These are phyloP conservation scores for Trichothecium sympodiale DNA, from an alignment of 2,329 filamentous ascomycete species.

Conservation along the genomic window DNA sequence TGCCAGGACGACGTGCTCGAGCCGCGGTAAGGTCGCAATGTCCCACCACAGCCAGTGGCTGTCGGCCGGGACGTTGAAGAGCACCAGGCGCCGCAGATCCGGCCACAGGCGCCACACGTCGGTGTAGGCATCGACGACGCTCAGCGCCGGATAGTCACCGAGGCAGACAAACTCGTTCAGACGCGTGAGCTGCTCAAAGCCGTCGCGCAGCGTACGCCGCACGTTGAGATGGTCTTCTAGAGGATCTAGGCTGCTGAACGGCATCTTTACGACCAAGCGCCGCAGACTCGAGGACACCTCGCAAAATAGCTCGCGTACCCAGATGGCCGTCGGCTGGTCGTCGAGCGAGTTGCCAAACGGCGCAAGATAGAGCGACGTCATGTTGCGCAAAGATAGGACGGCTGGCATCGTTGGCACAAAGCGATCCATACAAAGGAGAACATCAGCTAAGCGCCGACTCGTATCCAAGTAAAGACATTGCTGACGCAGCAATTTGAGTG, in stretches of 20 bases:
- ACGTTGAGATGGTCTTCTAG: conserved; percentile 29
- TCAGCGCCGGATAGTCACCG: conserved; percentile 32
- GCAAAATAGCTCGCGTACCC: conserved; percentile 30
- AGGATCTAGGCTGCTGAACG: conserved; percentile 29
- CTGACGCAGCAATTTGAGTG: conserved; percentile 29
- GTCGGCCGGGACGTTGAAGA: conserved; percentile 28
- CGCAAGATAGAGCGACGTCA: conserved; percentile 29
- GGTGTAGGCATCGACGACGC: conserved; percentile 17
- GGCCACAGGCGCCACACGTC: conserved; percentile 33
- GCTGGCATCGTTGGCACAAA: conserved; percentile 17
- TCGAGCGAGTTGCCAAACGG: conserved; percentile 25
- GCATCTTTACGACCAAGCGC: conserved; percentile 36
- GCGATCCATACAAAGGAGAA: conserved; percentile 22
- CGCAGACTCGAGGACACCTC: conserved; percentile 26
- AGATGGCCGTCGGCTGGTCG: conserved; percentile 25
- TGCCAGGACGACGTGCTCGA: conserved; percentile 32
- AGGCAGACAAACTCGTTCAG: conserved; percentile 38
- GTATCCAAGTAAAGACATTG: conserved; percentile 34
- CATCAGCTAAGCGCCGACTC: conserved; percentile 18
- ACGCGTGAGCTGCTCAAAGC: conserved; percentile 27
- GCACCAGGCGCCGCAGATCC: conserved; percentile 26
- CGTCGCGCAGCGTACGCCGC: conserved; percentile 28
- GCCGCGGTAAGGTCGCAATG: conserved; percentile 21
- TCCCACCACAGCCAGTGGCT: conserved; percentile 26
- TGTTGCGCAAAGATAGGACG: conserved; percentile 16